Base-by-base conservation (phyloP, 495 filamentous ascomycete genomes). In the Articulospora tetracladia region DNA sequence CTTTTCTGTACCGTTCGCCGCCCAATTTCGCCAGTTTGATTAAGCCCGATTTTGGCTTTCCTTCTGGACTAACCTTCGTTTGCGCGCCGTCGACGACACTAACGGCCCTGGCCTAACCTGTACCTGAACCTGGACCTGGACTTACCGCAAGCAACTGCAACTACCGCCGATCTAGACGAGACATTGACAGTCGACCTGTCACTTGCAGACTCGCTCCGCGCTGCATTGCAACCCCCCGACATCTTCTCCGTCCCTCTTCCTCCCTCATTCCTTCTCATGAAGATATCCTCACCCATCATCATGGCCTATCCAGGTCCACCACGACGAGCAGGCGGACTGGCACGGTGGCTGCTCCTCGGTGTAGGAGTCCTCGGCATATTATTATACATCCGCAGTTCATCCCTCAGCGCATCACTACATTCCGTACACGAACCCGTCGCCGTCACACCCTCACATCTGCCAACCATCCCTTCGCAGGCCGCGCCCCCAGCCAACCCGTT, bases 271-370 rank as follows among this genome's bases (percentile, higher is more conserved):
- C 6, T 27, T 22, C 30, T 27, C 24, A 66, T 66, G 60, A 62
- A 59, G 53, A 59, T 62, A 27, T 55, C 53, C 15, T 67, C 60
- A 2, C 64, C 64, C 24, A 58, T 54, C 22, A 53, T 34, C 13
- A 68, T 65, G 62, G 55, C 65, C 53, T 68, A 50, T 56, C 58
- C 62, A 19, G 58, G 54, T 53, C 59, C 61, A 39, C 65, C 65
- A 17, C 53, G 62, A 34, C 61, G 61, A 27, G 55, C 61, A 17
- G 52, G 53, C 1, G 62, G 65, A 13, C 15, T 58, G 1, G 41
- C 44, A 19, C 22, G 62, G 53, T 64, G 59, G 34, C 13, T 60
- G 4, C 22, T 67, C 3, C 22, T 58, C 4, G 58, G 58, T 13
- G 50, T 65, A 3, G 53, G 51, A 13, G 19, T 62, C 11, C 6